Base-by-base conservation (phyloP, 352 stramenopile species). In the Saprolegnia parasitica region DNA sequence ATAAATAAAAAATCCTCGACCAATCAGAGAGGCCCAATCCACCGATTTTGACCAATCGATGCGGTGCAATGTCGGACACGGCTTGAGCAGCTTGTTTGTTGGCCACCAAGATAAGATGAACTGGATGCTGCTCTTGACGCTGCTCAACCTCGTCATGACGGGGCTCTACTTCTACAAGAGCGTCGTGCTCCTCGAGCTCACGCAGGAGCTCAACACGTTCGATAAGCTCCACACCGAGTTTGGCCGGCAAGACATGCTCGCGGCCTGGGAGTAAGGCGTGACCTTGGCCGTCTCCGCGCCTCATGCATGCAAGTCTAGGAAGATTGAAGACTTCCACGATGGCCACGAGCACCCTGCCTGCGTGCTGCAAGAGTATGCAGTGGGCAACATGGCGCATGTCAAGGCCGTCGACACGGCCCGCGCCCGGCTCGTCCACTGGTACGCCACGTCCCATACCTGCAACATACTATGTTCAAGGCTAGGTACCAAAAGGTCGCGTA, bases 181-280 rank as follows among this genome's bases (percentile, higher is more conserved):
- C 77, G 81, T 90, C 47, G 72, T 88, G 58, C 82, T 90, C 47
- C 87, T 81, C 15, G 80, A 90, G 76, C 80, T 87, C 67, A 88
- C 79, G 58, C 82, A 81, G 8, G 82, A 90, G 66, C 79, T 80
- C 26, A 80, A 81, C 71, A 77, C 87, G 60, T 90, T 88, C 72
- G 86, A 90, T 74, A 88, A 81, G 72, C 82, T 90, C 52, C 87
- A 90, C 75, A 78, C 82, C 40, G 82, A 90, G 64, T 88, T 84
- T 71, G 77, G 72, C 73, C 86, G 77, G 42, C 74, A 76, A 56
- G 79, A 87, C 50, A 85, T 90, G 72, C 72, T 80, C 40, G 78
- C 86, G 42, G 75, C 82, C 40, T 62, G 88, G 49, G 74, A 79
- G 82, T 90, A 68, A 32, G 16, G 26, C 23, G 77, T 72, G 46